Base-by-base conservation (phyloP, 1,284 basidiomycete genomes). In the Boletellus deceptivus region DNA sequence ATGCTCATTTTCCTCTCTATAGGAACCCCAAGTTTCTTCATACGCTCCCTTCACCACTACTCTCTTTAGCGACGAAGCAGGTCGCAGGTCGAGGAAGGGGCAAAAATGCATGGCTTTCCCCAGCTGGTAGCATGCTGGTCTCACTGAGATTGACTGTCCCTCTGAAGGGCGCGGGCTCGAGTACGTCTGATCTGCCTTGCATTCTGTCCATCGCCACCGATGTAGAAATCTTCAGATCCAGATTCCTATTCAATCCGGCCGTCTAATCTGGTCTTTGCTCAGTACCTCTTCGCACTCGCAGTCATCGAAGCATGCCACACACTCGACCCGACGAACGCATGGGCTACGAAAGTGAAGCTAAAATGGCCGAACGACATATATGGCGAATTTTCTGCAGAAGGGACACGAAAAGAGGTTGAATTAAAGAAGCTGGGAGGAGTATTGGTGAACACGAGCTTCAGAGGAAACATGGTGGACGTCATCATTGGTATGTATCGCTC, bases 311-410 rank as follows among this genome's bases (percentile, higher is more conserved):
- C 92, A 0, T 87, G 90, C 56, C 73, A 82, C 2, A 74, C 13
- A 11, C 72, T 90, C 1, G 84, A 75, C 11, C 57, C 68, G 6
- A 31, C 49, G 4, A 45, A 49, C 0, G 69, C 67, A 24, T 74
- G 74, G 54, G 88, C 84, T 1, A 72, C 75, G 13, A 75, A 75
- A 5, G 80, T 96, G 5, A 79, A 84, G 43, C 76, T 99, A 48
- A 99, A 99, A 70, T 99, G 97, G 97, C 96, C 96, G 11, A 99
- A 99, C 64, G 96, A 99, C 64, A 75, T 99, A 7, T 99, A 98
- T 63, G 88, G 84, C 2, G 77, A 82, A 34, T 69, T 82, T 11
- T 74, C 73, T 2, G 73, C 74, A 8, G 74, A 72, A 6, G 74
- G 71, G 7, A 65, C 68, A 3, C 67, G 76, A 56, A 78, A 75